Evolutionary conservation across 345 rosid species (phyloP).

Genomic region (Physaria fendleri): DNA sequence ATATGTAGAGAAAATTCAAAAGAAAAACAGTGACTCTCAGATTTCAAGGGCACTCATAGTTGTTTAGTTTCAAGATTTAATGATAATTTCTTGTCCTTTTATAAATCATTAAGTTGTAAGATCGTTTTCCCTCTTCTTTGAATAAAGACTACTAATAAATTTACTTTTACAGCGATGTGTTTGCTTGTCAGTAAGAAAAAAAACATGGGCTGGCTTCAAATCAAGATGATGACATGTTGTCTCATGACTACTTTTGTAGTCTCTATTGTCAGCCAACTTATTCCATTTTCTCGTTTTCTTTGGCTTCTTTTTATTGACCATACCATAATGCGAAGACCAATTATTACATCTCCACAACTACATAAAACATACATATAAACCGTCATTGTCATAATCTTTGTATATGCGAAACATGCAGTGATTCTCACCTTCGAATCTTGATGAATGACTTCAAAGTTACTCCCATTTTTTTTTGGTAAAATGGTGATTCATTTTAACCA

Average conservation of each 20-base stretch:
- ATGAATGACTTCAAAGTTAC: too few species aligned
- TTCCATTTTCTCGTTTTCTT: constrained; percentile 9
- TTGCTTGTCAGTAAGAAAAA: constrained; percentile 33
- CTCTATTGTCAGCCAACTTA: constrained; percentile 24
- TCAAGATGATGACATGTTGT: constrained; percentile 31
- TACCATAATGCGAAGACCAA: constrained; percentile 21
- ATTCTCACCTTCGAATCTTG: too few species aligned
- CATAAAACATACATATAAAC: too few species aligned
- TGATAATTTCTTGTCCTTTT: constrained; percentile 28
- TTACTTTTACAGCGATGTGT: constrained; percentile 29
- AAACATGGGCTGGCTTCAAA: constrained; percentile 30
- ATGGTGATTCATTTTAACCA: too few species aligned
- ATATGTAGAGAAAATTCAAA: constrained; percentile 4
- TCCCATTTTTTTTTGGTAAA: too few species aligned
- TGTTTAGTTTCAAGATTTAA: constrained; percentile 26
- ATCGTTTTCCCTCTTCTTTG: background rate
- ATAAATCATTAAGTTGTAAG: constrained; percentile 28
- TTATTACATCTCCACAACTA: background rate
- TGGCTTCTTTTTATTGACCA: constrained; percentile 6
- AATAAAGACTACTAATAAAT: background rate
- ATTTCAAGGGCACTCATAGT: constrained; percentile 25
- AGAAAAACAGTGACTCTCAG: constrained; percentile 16
- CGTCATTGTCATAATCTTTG: too few species aligned
- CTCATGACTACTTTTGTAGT: constrained; percentile 28
- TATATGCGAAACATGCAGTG: too few species aligned